Conservation (phyloP, 129 eudicot species). For the Dittrichia graveolens region DNA sequence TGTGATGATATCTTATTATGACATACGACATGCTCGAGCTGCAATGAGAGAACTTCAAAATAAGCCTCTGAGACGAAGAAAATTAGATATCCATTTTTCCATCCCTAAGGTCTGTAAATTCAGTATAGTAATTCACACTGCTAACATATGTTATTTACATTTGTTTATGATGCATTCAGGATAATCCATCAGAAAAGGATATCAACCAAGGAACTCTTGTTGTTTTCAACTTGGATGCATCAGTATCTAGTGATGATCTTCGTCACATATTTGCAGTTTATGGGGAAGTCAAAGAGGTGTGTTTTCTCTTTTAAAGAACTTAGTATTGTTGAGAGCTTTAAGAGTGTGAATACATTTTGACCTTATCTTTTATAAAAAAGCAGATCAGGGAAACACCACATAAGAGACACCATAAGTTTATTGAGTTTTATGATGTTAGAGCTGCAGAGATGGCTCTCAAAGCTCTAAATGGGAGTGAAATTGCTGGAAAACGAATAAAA, state of each 20-base stretch:
- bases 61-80: constrained; percentile 84
- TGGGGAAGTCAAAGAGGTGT: constrained; percentile 98
- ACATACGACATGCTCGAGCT: constrained; percentile 83
- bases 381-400: constrained; percentile 97
- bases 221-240: constrained; percentile 87
- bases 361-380: constrained; percentile 22
- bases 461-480: constrained; percentile 87
- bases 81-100: constrained; percentile 93
- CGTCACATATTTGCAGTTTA: constrained; percentile 79
- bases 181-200: constrained; percentile 96
- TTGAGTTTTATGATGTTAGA: constrained; percentile 90
- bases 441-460: constrained; percentile 91
- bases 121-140: background rate
- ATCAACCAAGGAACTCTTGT: constrained; percentile 97
- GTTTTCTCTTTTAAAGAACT: background rate
- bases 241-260: constrained; percentile 87
- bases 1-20: constrained; percentile 95
- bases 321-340: background rate
- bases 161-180: constrained; percentile 46
- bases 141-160: background rate
- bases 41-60: constrained; percentile 91
- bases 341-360: background rate
- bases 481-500: constrained; percentile 95
- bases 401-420: constrained; percentile 90
- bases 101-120: constrained; percentile 75